phyloP scores from a whole-genome alignment of 306 rosid genomes.

The Fragaria nilgerrensis region DNA sequence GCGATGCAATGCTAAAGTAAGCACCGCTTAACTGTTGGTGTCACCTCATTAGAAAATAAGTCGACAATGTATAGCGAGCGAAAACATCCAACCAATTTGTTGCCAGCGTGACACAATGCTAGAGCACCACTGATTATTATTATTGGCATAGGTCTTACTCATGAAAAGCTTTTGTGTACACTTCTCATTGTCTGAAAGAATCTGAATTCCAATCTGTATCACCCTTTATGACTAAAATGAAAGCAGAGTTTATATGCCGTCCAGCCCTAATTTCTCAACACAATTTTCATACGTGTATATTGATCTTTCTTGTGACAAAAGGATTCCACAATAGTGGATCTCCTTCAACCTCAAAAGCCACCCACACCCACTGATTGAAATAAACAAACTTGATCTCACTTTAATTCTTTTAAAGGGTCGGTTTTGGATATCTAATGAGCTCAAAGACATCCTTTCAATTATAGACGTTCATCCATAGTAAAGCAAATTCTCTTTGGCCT shows the following conservation, averaged over 20 bases:
- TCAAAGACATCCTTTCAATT: slow-evolving; percentile 5
- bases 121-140: neutral
- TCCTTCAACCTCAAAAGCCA: slow-evolving; percentile 40
- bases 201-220: slow-evolving; percentile 16
- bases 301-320: slow-evolving; percentile 34
- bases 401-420: slow-evolving; percentile 31
- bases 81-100: neutral
- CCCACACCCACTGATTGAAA: slow-evolving; percentile 21
- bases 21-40: too few species aligned
- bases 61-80: neutral
- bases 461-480: slow-evolving; percentile 24
- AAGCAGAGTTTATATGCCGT: slow-evolving; percentile 11
- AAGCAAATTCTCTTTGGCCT: slow-evolving; percentile 41
- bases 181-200: neutral
- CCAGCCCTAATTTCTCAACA: slow-evolving; percentile 15
- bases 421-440: slow-evolving; percentile 42
- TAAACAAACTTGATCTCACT: slow-evolving; percentile 19
- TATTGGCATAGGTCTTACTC: neutral
- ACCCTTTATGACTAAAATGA: slow-evolving; percentile 19
- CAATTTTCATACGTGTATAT: neutral
- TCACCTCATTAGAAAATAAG: neutral
- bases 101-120: neutral
- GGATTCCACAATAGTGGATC: slow-evolving; percentile 46
- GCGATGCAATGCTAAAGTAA: too few species aligned
- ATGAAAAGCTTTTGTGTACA: neutral